phyloP scores from a whole-genome alignment of 306 rosid genomes.

The Casuarina equisetifolia region DNA sequence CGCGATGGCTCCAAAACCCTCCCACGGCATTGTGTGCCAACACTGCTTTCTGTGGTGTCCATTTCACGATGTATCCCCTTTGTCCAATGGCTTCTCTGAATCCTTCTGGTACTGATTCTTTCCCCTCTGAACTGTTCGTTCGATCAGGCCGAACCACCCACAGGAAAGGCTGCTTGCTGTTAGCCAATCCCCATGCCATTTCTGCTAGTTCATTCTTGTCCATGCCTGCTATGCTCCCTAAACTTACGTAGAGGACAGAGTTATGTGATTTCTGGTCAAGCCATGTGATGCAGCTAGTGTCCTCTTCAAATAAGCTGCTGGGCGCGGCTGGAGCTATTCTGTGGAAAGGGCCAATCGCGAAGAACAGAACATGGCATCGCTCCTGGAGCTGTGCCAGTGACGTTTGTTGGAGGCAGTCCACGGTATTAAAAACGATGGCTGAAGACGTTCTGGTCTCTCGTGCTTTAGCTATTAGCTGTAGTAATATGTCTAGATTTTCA shows the following conservation, averaged over 20 bases:
- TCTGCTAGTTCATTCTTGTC: constrained; percentile 39
- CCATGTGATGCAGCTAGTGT: constrained; percentile 38
- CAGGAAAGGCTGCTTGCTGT: constrained; percentile 45
- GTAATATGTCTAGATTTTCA: neutral
- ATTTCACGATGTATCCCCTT: constrained; percentile 39
- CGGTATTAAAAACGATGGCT: constrained; percentile 48
- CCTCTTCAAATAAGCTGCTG: constrained; percentile 15
- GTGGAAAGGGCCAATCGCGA: constrained; percentile 54
- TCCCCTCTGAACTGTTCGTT: constrained; percentile 16
- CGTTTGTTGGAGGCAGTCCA: constrained; percentile 30
- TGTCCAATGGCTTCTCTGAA: constrained; percentile 16
- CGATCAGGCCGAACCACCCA: constrained; percentile 37
- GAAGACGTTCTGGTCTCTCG: constrained; percentile 23
- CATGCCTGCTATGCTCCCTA: constrained; percentile 55
- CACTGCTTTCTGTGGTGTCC: constrained; percentile 45
- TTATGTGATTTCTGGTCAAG: constrained; percentile 28
- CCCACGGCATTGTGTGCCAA: constrained; percentile 41
- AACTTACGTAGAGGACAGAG: constrained; percentile 44
- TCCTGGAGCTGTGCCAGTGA: constrained; percentile 31
- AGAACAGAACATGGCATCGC: constrained; percentile 25
- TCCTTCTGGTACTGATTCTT: constrained; percentile 12
- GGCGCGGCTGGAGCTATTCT: constrained; percentile 20
- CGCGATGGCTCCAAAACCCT: constrained; percentile 54
- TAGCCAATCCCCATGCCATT: constrained; percentile 53
- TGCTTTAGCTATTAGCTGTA: neutral